Base-by-base conservation (phyloP, 2,329 filamentous ascomycete species). In the Fusarium annulatum region DNA sequence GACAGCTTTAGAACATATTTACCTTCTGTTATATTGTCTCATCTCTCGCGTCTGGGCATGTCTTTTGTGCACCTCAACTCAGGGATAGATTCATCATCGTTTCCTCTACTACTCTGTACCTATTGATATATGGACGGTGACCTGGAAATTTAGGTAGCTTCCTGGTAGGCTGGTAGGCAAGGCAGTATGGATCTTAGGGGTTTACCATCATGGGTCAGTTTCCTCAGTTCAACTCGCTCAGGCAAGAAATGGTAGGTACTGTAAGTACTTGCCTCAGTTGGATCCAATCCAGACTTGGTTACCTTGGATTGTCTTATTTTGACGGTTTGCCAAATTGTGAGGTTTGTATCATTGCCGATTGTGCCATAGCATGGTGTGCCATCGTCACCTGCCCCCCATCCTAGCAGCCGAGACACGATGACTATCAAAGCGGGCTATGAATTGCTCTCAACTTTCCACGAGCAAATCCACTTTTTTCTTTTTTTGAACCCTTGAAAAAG, bases 371-470 rank as follows among this genome's bases (percentile, higher is more conserved):
- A 66, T 48, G 41, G 68, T 46, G 49, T 66, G 26, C 51, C 46
- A 61, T 74, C 67, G 62, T 75, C 72, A 75, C 66, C 69, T 73
- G 72, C 72, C 65, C 64, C 58, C 57, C 72, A 60, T 62, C 36
- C 62, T 55, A 48, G n/a, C 60, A 56, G 45, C 56, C 23, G 45
- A 69, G 45, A 53, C 43, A 66, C 48, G 28, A 60, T 60, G 52
- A 61, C 60, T 45, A 61, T 64, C 68, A 53, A 62, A 42, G 52
- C 42, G n/a, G 34, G 38, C 53, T 57, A 42, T 28, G 34, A 26
- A 28, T 21, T 51, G 42, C 26, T 23, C 23, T 26, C 33, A 42
- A 23, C 69, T 67, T 53, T 58, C 56, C 43, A 61, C 19, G 52
- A 68, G 64, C 41, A 66, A 64, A 53, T 46, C 71, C 70, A 73